Conservation (phyloP, 495 filamentous ascomycete species). For the Penicillium bialowiezense region DNA sequence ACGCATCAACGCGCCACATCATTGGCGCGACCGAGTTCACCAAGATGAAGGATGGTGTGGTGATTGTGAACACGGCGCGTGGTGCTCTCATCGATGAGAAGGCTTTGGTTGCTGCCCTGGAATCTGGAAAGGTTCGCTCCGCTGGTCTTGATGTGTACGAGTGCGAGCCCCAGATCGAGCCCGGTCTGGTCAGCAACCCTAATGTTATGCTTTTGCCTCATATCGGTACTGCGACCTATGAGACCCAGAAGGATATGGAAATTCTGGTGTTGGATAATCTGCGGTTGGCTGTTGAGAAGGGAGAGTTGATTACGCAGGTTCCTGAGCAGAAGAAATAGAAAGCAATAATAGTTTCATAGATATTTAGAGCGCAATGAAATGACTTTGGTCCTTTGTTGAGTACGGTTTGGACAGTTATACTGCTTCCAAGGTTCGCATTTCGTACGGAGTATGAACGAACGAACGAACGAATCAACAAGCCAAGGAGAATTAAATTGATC, state of each 20-base stretch:
- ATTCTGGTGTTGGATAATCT: constrained; percentile 68
- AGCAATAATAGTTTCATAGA: not conserved
- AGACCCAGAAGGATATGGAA: constrained; percentile 77
- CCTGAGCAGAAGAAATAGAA: constrained; percentile 57
- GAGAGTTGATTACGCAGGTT: constrained; percentile 66
- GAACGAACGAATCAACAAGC: too few species aligned
- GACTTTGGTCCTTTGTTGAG: not conserved
- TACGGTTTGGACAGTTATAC: too few species aligned
- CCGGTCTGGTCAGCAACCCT: constrained; percentile 65
- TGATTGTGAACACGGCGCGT: constrained; percentile 80
- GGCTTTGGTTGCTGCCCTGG: constrained; percentile 67
- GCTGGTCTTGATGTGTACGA: constrained; percentile 81
- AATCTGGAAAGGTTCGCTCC: constrained; percentile 58
- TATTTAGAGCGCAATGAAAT: not conserved
- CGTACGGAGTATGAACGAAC: too few species aligned
- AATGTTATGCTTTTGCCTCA: constrained; percentile 75
- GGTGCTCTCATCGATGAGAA: constrained; percentile 77
- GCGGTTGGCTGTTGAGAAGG: constrained; percentile 58
- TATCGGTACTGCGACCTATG: constrained; percentile 69
- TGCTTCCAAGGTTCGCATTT: too few species aligned
- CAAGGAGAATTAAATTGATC: too few species aligned
- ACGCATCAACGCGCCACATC: constrained; percentile 64
- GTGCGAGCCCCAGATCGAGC: constrained; percentile 70
- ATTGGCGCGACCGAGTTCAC: constrained; percentile 62
- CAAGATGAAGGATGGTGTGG: constrained; percentile 74